Evolutionary conservation across 108 stramenopile species (phyloP).

Genomic region (Discostella stelligeroides): DNA sequence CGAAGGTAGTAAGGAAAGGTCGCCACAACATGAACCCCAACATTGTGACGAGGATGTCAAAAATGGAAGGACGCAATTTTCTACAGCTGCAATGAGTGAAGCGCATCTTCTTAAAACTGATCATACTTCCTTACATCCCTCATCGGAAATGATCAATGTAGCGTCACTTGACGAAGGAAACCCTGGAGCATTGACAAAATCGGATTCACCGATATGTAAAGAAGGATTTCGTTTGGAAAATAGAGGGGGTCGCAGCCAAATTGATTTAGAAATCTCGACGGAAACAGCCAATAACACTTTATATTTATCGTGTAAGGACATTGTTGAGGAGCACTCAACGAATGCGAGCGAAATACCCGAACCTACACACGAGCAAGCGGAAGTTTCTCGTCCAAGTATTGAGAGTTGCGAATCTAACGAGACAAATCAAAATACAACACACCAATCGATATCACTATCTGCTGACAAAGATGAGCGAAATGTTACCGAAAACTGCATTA

Average conservation of each 20-base stretch:
- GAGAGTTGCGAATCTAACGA: background rate
- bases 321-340: background rate
- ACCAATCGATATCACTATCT: too few relatives aligned
- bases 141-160: too few relatives aligned
- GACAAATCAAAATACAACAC: background rate
- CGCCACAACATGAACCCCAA: too few relatives aligned
- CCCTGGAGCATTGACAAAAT: too few relatives aligned
- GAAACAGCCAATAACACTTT: background rate
- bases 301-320: background rate
- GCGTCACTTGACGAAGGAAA: too few relatives aligned
- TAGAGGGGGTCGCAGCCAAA: background rate
- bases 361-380: too few relatives aligned
- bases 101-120: too few relatives aligned
- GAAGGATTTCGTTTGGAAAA: background rate
- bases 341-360: too few relatives aligned
- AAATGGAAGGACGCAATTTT: too few relatives aligned
- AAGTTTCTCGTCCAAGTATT: background rate
- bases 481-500: background rate
- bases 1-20: background rate
- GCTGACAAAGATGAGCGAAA: background rate
- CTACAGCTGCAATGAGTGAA: too few relatives aligned
- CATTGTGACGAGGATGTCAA: too few relatives aligned
- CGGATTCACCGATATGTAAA: background rate
- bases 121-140: too few relatives aligned
- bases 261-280: background rate